These are phyloP conservation scores for Saccharomycopsis selenospora DNA, from an alignment of 805 yeast species.

Conservation along the genomic window DNA sequence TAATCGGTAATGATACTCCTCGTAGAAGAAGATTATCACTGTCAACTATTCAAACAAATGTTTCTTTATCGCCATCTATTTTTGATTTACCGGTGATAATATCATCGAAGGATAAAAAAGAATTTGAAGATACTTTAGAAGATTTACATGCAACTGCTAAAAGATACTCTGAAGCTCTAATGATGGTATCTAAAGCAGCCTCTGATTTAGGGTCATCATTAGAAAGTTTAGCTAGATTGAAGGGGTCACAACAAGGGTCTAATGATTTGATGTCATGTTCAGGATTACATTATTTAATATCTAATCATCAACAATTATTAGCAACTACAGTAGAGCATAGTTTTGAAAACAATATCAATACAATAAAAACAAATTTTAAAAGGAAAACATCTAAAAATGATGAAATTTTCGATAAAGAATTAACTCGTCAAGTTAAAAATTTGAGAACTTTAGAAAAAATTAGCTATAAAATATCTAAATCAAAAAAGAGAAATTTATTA, in stretches of 20 bases:
- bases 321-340: conserved; percentile 47
- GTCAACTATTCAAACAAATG: conserved; percentile 12
- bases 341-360: conserved; percentile 46
- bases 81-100: conserved; percentile 54
- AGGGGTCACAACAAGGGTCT: conserved; percentile 52
- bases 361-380: conserved; percentile 39
- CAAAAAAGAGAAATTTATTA: conserved; percentile 56
- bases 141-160: conserved; percentile 41
- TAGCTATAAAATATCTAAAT: conserved; percentile 50
- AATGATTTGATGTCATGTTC: conserved; percentile 66
- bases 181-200: conserved; percentile 48
- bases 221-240: conserved; percentile 54
- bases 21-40: conserved; percentile 9
- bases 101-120: conserved; percentile 51
- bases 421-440: conserved; percentile 43
- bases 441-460: conserved; percentile 56
- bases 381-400: conserved; percentile 41
- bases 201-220: conserved; percentile 65
- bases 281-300: conserved; percentile 67
- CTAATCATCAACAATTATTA: conserved; percentile 71
- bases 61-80: conserved; percentile 37
- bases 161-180: conserved; percentile 40
- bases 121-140: conserved; percentile 42
- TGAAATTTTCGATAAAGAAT: conserved; percentile 43
- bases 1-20: no score